Evolutionary conservation across 129 eudicot genomes (phyloP).

Genomic region (Flaveria robusta): DNA sequence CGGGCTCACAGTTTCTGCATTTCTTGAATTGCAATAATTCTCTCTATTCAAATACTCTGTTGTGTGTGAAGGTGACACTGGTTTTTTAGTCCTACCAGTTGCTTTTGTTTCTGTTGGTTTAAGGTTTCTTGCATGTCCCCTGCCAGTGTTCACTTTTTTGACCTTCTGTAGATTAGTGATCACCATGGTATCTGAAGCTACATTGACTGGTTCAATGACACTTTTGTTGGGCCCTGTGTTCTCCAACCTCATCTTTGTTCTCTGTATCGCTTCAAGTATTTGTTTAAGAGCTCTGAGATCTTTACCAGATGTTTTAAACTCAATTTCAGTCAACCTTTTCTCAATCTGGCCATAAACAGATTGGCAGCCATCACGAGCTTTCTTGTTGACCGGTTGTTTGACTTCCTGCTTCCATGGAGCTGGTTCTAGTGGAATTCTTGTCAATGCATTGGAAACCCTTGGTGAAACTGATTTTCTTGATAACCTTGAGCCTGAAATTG

Average conservation of each 20-base stretch:
- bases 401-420: slow-evolving; percentile 83
- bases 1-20: slow-evolving; percentile 47
- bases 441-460: slow-evolving; percentile 22
- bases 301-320: slow-evolving; percentile 84
- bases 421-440: slow-evolving; percentile 58
- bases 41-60: slow-evolving; percentile 34
- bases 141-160: slow-evolving; percentile 36
- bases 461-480: slow-evolving; percentile 47
- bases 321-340: slow-evolving; percentile 69
- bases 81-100: slow-evolving; percentile 32
- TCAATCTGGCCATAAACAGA: slow-evolving; percentile 76
- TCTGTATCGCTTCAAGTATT: slow-evolving; percentile 86
- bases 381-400: slow-evolving; percentile 35
- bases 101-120: slow-evolving; percentile 41
- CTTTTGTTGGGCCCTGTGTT: slow-evolving; percentile 21
- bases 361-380: slow-evolving; percentile 36
- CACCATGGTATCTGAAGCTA: slow-evolving; percentile 32
- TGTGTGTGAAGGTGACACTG: slow-evolving; percentile 27
- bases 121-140: slow-evolving; percentile 23
- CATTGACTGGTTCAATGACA: slow-evolving; percentile 23
- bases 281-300: slow-evolving; percentile 95
- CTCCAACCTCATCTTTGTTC: slow-evolving; percentile 51
- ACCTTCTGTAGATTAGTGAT: slow-evolving; percentile 35
- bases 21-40: slow-evolving; percentile 32
- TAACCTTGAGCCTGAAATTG: slow-evolving; percentile 33